phyloP scores from a whole-genome alignment of 352 stramenopile species.

The Phytophthora uliginosa region DNA sequence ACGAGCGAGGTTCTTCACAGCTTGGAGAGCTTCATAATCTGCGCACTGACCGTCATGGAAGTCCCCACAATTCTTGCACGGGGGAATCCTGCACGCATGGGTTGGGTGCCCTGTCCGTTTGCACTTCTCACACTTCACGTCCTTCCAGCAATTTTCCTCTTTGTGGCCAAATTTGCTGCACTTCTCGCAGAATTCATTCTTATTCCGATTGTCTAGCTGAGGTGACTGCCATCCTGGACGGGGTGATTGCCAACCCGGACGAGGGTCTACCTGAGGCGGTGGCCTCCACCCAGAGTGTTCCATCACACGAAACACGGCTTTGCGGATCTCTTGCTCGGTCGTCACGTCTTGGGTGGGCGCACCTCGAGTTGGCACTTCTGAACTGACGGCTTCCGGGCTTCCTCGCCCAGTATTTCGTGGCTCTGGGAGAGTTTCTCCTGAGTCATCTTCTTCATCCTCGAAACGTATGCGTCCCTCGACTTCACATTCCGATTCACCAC shows the following conservation, averaged over 20 bases:
- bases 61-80: not conserved
- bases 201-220: not conserved
- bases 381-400: not conserved
- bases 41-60: not conserved
- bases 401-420: not conserved
- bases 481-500: not conserved
- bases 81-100: not conserved
- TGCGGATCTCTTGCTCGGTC: not conserved
- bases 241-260: not conserved
- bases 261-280: not conserved
- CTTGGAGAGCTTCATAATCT: not conserved
- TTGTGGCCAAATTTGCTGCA: slow-evolving; percentile 1
- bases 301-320: not conserved
- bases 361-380: not conserved
- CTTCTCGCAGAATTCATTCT: not conserved
- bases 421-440: not conserved
- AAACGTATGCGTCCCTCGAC: not conserved
- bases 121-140: not conserved
- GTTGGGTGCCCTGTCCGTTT: not conserved
- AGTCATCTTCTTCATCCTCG: not conserved
- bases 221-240: not conserved
- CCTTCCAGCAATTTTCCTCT: not conserved
- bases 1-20: not conserved
- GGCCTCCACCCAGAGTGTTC: not conserved
- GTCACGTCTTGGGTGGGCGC: not conserved